Evolutionary conservation across 805 yeast species (phyloP).

Genomic region (Candida tibetensis): DNA sequence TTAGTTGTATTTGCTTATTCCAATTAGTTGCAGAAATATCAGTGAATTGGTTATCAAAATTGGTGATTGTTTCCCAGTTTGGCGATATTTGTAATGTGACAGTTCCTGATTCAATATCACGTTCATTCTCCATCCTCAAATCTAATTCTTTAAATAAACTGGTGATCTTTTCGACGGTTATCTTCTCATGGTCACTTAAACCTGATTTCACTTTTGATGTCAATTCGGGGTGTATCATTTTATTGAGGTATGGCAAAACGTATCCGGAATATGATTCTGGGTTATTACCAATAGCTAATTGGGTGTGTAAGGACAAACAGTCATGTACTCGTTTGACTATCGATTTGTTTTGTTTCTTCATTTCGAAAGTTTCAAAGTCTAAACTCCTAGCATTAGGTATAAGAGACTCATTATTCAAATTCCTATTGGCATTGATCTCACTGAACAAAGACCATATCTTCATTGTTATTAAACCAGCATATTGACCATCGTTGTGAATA

Average conservation of each 20-base stretch:
- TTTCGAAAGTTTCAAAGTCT: slow-evolving; percentile 42
- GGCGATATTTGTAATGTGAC: slow-evolving; percentile 30
- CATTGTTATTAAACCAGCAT: slow-evolving; percentile 54
- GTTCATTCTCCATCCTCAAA: slow-evolving; percentile 35
- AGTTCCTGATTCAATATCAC: slow-evolving; percentile 33
- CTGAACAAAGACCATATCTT: slow-evolving; percentile 65
- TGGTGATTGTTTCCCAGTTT: slow-evolving; percentile 32
- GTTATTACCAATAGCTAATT: slow-evolving; percentile 28
- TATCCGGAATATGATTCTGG: slow-evolving; percentile 24
- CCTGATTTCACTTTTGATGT: slow-evolving; percentile 21
- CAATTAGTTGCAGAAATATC: slow-evolving; percentile 12
- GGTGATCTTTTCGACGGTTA: slow-evolving; percentile 35
- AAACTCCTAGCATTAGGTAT: slow-evolving; percentile 31
- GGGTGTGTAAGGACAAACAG: slow-evolving; percentile 26
- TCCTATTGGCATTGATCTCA: slow-evolving; percentile 45
- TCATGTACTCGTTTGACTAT: slow-evolving; percentile 28
- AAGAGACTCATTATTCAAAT: slow-evolving; percentile 14
- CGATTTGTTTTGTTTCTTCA: slow-evolving; percentile 30
- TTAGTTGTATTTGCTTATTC: slow-evolving; percentile 24
- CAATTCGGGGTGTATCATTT: slow-evolving; percentile 30
- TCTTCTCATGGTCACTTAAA: slow-evolving; percentile 27
- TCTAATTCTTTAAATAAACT: slow-evolving; percentile 38
- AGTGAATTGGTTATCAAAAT: slow-evolving; percentile 20
- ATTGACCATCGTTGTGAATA: slow-evolving; percentile 46
- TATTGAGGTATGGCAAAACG: slow-evolving; percentile 33